Base-by-base conservation (phyloP, 208 protist species). In the Wallacemonas collosoma region DNA sequence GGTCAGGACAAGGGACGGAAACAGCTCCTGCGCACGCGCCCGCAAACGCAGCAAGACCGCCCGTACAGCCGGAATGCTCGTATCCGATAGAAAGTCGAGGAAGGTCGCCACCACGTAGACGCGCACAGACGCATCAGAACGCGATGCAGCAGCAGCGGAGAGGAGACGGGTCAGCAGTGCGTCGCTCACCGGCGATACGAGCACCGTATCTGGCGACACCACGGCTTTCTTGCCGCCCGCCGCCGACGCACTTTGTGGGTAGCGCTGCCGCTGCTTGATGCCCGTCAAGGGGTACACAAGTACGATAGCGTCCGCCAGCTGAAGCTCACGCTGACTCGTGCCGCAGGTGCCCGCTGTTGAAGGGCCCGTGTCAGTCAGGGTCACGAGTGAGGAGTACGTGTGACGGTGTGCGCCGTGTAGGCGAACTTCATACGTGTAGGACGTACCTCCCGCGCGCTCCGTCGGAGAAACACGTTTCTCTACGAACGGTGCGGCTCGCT, bases 81-180 rank as follows among this genome's bases (percentile, higher is more conserved):
- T 40, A 35, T 81, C 72, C 1, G 68, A 64, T 8, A 81, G 65
- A 35, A 69, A 61, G 58, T 81, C 72, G 54, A 68, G 69, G 55
- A 72, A 68, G 26, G 77, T 81, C 12, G 63, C 71, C 0, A 81
- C 67, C 1, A 81, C 26, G 41, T 65, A 61, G 47, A 81, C 70
- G n/a, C 40, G 53, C 41, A 71, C 68, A 35, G 38, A 26, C 1
- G 54, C 12, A 11, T 45, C 53, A 15, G 43, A 50, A 26, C 48
- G 66, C 12, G 54, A 50, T 2, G 71, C 54, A 5, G 43, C 50
- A 44, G 71, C 69, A 6, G 58, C 68, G 6, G 76, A 68, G 55
- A 81, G 71, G 12, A 81, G 43, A 43, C 65, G 66, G 43, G 45
- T 44, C 35, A 81, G 58, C 51, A 81, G 50, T 26, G 35, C 17